Conservation (phyloP, 345 rosid species). For the Euphorbia peplus region DNA sequence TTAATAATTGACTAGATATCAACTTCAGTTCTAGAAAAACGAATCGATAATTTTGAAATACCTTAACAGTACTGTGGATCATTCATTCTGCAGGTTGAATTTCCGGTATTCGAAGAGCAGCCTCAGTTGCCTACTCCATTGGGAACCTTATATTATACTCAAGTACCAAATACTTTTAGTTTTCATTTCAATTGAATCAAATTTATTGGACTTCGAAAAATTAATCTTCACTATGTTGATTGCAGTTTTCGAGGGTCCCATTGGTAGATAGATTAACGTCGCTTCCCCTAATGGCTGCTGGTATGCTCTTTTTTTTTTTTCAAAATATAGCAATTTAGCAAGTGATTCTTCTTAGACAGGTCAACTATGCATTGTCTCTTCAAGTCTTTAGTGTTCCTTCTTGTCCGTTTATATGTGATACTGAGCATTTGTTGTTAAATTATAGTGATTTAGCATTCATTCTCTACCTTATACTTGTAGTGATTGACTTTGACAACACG, state of each 20-base stretch:
- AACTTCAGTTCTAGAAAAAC: not conserved
- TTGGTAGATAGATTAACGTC: conserved; percentile 47
- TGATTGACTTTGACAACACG: conserved; percentile 65
- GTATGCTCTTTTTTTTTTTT: conserved; percentile 20
- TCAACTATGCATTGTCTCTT: not conserved
- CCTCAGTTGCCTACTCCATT: conserved; percentile 60
- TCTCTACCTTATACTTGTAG: conserved; percentile 37
- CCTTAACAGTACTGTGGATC: not conserved
- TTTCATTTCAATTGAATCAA: not conserved
- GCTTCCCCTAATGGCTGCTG: conserved; percentile 61
- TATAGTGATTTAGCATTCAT: conserved; percentile 7
- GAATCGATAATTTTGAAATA: not conserved
- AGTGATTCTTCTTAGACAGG: not conserved
- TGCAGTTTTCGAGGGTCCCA: conserved; percentile 48
- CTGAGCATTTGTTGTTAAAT: not conserved
- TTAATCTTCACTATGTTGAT: conserved; percentile 3
- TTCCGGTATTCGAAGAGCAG: conserved; percentile 56
- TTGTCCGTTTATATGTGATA: not conserved
- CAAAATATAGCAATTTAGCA: not conserved
- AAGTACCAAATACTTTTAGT: conserved; percentile 21
- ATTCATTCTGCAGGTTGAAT: conserved; percentile 49
- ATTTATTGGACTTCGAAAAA: not conserved
- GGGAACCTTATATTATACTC: conserved; percentile 49
- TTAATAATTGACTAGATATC: no score
- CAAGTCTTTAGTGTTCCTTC: not conserved